Evolutionary conservation across 202 grass and related monocot genomes (phyloP), one percentile per base, ranked within the genome.

Genomic region (Cymbopogon flexuosus): DNA sequence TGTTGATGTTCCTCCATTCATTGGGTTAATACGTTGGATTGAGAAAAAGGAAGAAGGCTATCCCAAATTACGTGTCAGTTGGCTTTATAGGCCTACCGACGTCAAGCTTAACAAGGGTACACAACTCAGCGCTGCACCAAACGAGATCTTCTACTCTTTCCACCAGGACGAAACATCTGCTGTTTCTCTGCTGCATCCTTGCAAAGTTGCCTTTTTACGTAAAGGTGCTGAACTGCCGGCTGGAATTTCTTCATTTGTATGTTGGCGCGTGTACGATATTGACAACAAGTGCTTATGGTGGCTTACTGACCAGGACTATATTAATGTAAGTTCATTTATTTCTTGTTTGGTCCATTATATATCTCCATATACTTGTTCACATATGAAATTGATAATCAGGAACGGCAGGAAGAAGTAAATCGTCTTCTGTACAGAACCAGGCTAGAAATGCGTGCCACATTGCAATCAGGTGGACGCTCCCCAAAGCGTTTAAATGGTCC

Each of bases 131-230:
- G 72, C 95, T 3, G 84, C 90, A 69, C 90, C 88, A 43, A 93
- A 98, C 82, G 95, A 98, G 88, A 84, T 98, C 35, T 98, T 98
- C 82, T 95, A 95, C 76, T 98, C 95, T 45, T 98, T 98, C 79
- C 95, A 98, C 77, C 89, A 85, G 82, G 95, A 98, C 90, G 82
- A 93, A 27, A 82, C 93, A 80, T 92, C 92, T 63, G 83, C 92
- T 16, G 88, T 89, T 9, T 95, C 91, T 35, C 87, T 95, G 63
- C 86, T 98, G 57, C 95, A 98, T 85, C 94, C 91, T 31, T 97
- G 89, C 73, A 94, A 94, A 83, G 94, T 97, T 90, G 86, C 94
- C 57, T 97, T 97, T 85, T 87, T 97, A 65, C 88, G 86, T 70
- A 97, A 97, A 84, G 93, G 93, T 12, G 75, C 79, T 45, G 93